Conservation (phyloP, 2,329 filamentous ascomycete species). For the Cytospora mali region DNA sequence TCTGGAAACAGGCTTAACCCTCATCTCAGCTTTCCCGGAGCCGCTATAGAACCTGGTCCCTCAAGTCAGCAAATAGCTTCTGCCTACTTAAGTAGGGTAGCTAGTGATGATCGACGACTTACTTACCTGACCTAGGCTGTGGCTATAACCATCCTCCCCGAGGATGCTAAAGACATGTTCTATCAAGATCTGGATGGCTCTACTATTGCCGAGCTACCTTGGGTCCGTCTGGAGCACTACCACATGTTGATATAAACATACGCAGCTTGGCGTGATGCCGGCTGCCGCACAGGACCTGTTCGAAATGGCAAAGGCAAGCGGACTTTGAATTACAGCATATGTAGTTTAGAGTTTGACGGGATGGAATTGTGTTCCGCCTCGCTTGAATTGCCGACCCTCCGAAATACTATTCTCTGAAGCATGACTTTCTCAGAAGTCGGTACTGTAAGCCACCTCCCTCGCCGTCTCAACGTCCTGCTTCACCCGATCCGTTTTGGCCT, state of each 20-base stretch:
- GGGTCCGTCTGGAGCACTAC: slow-evolving; percentile 31
- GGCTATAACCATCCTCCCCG: slow-evolving; percentile 28
- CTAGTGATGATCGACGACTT: not conserved
- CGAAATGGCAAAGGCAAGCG: not conserved
- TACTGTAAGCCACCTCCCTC: slow-evolving; percentile 5
- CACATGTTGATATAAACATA: no score
- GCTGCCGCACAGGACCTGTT: slow-evolving; percentile 4
- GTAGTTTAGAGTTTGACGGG: no score
- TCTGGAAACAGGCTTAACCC: no score
- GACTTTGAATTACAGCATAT: not conserved
- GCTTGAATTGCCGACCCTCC: no score
- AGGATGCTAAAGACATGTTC: slow-evolving; percentile 33
- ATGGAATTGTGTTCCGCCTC: no score
- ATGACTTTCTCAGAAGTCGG: not conserved
- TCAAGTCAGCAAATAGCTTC: no score
- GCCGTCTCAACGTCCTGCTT: slow-evolving; percentile 4
- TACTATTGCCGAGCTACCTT: slow-evolving; percentile 28
- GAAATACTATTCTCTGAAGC: no score
- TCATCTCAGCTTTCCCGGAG: no score
- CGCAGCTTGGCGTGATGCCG: slow-evolving; percentile 32
- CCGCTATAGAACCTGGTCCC: no score
- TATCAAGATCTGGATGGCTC: slow-evolving; percentile 33
- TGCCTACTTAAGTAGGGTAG: no score
- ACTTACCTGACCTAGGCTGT: slow-evolving; percentile 27
- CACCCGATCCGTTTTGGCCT: not conserved